phyloP scores from a whole-genome alignment of 257 asterid genomes.

The Cinchona pubescens region DNA sequence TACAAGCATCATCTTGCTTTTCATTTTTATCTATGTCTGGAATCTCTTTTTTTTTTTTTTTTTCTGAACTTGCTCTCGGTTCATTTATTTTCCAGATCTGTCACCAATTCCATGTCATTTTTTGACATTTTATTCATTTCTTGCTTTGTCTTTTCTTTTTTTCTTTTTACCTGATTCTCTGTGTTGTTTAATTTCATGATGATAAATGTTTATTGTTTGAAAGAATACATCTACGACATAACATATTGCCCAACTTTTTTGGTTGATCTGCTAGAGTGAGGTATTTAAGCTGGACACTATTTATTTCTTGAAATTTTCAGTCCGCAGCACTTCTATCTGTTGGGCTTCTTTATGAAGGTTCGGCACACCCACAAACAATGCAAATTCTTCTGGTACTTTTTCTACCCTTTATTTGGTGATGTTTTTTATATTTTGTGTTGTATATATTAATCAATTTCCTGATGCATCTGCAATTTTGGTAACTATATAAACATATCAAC shows the following conservation, averaged over 20 bases:
- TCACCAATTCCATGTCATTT: not conserved
- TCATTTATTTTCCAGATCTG: not conserved
- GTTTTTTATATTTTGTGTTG: not conserved
- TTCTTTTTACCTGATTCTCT: not conserved
- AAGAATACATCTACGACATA: not conserved
- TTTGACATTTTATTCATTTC: not conserved
- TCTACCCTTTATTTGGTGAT: constrained; percentile 8
- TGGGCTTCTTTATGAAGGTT: constrained; percentile 94
- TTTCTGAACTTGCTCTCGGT: not conserved
- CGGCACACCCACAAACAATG: constrained; percentile 97
- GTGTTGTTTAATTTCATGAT: not conserved
- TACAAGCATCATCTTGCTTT: not conserved
- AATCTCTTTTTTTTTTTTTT: not conserved
- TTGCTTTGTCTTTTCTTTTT: not conserved
- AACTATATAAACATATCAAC: too few species aligned
- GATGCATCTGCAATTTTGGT: not conserved
- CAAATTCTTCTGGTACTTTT: constrained; percentile 82
- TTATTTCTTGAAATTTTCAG: constrained; percentile 37
- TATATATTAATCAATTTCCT: not conserved
- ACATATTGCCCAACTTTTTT: not conserved
- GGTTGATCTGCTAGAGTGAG: not conserved
- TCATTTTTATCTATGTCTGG: not conserved
- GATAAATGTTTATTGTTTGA: not conserved
- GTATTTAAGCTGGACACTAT: not conserved
- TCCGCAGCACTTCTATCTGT: constrained; percentile 90